Conservation (phyloP, 306 rosid species). For the Cajanus cajan region DNA sequence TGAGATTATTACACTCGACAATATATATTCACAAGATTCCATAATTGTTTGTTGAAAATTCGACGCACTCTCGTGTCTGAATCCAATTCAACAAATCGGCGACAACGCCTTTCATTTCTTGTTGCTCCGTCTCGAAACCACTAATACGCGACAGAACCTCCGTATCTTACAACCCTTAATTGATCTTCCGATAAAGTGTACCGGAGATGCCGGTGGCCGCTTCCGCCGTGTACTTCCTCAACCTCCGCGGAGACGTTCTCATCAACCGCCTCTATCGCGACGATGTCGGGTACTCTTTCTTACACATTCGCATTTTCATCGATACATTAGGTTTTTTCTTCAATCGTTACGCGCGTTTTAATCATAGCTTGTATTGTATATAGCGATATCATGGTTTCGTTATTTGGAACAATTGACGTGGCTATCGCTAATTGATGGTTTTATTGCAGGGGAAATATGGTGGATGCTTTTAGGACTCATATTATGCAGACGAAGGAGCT, state of each 20-base stretch:
- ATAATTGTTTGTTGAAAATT: too few species aligned
- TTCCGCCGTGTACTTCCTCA: conserved; percentile 83
- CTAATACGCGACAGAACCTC: conserved; percentile 19
- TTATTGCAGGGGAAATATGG: conserved; percentile 81
- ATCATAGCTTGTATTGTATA: not conserved
- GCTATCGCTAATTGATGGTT: conserved; percentile 1
- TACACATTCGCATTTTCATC: not conserved
- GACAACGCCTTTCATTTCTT: not conserved
- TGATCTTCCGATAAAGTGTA: conserved; percentile 23
- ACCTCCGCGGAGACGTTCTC: conserved; percentile 92
- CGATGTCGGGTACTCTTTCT: conserved; percentile 71
- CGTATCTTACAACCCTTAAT: not conserved
- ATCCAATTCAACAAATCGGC: not conserved
- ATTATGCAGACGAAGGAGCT: conserved; percentile 94
- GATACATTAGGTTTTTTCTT: not conserved
- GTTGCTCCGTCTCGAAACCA: not conserved
- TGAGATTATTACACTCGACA: too few species aligned
- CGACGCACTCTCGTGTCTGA: not conserved
- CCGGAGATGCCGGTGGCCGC: conserved; percentile 92
- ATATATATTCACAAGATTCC: too few species aligned
- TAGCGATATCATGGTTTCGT: not conserved
- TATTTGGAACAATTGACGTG: not conserved
- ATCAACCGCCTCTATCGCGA: conserved; percentile 91
- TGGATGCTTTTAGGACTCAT: conserved; percentile 87
- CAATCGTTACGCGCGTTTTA: not conserved